A percentile compares a stretch with the other conserved stretches of the same genome.
These are phyloP conservation scores for Trichoderma virens DNA, from an alignment of 495 filamentous ascomycete genomes.

Conservation along the genomic window DNA sequence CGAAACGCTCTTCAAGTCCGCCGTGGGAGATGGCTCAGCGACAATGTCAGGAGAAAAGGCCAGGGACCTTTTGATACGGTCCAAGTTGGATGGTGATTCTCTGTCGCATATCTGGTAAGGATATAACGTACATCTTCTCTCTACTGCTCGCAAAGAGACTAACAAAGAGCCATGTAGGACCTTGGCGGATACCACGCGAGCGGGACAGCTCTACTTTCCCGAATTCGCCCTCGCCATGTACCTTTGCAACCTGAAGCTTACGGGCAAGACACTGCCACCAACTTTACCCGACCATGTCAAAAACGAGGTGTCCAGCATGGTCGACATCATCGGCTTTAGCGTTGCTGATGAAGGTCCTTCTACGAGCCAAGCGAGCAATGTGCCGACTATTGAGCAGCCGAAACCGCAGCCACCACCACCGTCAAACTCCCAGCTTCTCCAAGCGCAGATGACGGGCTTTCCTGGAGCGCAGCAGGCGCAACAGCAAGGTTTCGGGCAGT, in stretches of 20 bases:
- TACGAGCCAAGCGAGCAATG: slow-evolving; percentile 36
- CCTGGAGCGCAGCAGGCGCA: slow-evolving; percentile 50
- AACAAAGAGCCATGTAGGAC: slow-evolving; percentile 48
- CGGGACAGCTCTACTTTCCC: slow-evolving; percentile 92
- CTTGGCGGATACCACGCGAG: slow-evolving; percentile 93
- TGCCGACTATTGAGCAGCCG: slow-evolving; percentile 76
- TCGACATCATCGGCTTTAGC: slow-evolving; percentile 97
- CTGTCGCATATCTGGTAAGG: slow-evolving; percentile 78
- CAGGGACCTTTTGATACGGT: slow-evolving; percentile 77
- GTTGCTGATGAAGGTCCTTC: slow-evolving; percentile 66
- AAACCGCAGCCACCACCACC: slow-evolving; percentile 54
- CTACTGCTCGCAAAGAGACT: not conserved
- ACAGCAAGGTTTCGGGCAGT: slow-evolving; percentile 37
- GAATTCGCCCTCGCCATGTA: slow-evolving; percentile 99
- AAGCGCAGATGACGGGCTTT: slow-evolving; percentile 69
- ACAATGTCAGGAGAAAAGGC: slow-evolving; percentile 91
- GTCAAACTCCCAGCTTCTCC: slow-evolving; percentile 68
- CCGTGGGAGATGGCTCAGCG: slow-evolving; percentile 72
- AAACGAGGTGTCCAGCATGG: slow-evolving; percentile 99
- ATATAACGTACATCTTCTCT: not conserved
- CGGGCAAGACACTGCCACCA: slow-evolving; percentile 71
- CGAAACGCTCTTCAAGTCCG: slow-evolving; percentile 95
- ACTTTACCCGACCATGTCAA: slow-evolving; percentile 73
- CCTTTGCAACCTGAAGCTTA: slow-evolving; percentile 87
- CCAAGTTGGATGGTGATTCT: slow-evolving; percentile 73